Conservation (phyloP, 768 basidiomycete species). For the Tremella yokohamensis region DNA sequence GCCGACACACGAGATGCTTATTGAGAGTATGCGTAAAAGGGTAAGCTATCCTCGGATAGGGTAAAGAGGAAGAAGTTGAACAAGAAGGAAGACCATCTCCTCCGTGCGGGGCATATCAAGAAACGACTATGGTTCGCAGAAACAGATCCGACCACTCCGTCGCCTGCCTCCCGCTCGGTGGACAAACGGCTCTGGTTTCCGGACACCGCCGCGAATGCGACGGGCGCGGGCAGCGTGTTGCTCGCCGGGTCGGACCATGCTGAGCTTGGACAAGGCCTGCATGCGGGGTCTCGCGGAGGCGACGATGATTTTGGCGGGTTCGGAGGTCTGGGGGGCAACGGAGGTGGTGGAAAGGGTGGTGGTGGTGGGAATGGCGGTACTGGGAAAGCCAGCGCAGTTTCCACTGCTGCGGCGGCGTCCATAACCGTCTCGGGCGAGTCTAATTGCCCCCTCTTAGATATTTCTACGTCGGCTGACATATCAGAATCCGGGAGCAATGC, state of each 20-base stretch:
- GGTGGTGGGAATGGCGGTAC: not conserved
- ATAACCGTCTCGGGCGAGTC: constrained; percentile 4
- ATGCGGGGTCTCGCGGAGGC: no score
- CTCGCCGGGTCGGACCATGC: no score
- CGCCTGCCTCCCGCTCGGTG: not conserved
- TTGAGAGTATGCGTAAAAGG: not conserved
- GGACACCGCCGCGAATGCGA: not conserved
- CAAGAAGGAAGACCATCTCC: constrained; percentile 1
- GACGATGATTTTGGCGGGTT: not conserved
- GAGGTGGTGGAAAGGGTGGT: not conserved
- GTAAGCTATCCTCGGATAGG: not conserved
- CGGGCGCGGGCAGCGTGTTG: no score
- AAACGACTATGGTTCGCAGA: constrained; percentile 4
- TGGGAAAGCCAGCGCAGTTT: not conserved
- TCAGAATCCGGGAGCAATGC: constrained; percentile 26
- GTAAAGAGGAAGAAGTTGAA: not conserved
- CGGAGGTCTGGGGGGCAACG: not conserved
- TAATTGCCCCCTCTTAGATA: not conserved
- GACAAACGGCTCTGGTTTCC: constrained; percentile 11
- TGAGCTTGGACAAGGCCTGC: no score
- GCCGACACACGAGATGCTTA: not conserved
- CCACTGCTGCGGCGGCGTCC: not conserved
- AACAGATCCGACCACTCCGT: no score
- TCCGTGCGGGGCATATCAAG: not conserved
- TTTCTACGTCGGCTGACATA: not conserved